Evolutionary conservation across 495 filamentous ascomycete genomes (phyloP), one percentile per base, ranked within the genome.

Genomic region (Neurospora sp.): DNA sequence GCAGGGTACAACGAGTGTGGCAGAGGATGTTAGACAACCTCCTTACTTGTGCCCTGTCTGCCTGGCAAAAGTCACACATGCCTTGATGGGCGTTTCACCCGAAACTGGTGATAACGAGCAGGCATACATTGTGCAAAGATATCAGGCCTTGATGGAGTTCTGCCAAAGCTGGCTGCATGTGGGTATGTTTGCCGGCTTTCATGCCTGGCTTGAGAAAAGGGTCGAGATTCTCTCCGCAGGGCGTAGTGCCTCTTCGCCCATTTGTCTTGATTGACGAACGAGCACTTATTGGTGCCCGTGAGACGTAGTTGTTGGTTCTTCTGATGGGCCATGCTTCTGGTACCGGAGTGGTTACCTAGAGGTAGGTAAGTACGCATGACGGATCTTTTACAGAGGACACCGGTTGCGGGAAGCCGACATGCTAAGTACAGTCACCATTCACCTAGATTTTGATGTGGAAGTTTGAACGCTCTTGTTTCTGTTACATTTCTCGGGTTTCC

Each of bases 31-130:
- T 14, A 78, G 90, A 42, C 91, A 93, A 78, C 90, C 90, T 62
- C 88, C 89, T 12, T 92, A 91, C 77, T 77, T 91, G 18, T 93
- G 91, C 76, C 90, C 89, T 0, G 83, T 92, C 3, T 90, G 90
- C 77, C 72, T 88, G 74, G 83, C 82, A 7, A 93, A 92, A 78
- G 69, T 91, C 5, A 73, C 82, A 4, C 71, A 75, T 41, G 79
- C 77, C 16, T 46, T 84, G 27, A 4, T 35, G 23, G 75, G 72
- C 18, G 60, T 79, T 5, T n/a, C 44, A 46, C 44, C 18, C n/a
- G n/a, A 46, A 18, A 35, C 12, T 2, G 54, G 38, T 10, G 44
- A 60, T 5, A 75, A 72, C 10, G 74, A 79, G 70, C 76, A 73
- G 7, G 72, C 79, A 20, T 78, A 81, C 41, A 75, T 79, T 9